Conservation (phyloP, 2,329 filamentous ascomycete genomes). For the Hymenoscyphus fructigenus region DNA sequence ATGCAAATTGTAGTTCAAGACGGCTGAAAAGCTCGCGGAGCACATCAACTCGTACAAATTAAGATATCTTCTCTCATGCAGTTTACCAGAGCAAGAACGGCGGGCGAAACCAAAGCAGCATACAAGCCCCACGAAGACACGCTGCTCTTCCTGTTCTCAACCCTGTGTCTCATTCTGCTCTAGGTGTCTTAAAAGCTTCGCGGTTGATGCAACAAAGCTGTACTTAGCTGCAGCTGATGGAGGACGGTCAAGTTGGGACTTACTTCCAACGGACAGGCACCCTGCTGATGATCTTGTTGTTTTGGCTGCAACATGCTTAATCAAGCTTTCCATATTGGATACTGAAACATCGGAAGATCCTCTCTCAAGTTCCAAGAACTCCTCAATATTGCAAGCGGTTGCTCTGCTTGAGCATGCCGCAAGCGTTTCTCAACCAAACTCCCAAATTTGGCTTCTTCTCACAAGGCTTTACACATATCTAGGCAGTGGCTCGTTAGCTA, state of each 20-base stretch:
- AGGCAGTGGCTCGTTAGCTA: constrained; percentile 39
- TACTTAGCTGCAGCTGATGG: constrained; percentile 31
- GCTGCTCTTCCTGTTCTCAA: constrained; percentile 25
- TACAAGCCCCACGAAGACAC: constrained; percentile 6
- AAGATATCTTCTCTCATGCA: constrained; percentile 30
- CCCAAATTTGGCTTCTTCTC: constrained; percentile 40
- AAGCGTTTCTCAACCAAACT: constrained; percentile 40
- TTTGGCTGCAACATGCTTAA: constrained; percentile 34
- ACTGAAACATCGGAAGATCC: constrained; percentile 9
- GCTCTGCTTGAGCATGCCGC: constrained; percentile 35
- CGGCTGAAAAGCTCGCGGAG: constrained; percentile 26
- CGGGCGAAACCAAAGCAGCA: constrained; percentile 14
- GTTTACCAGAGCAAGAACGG: constrained; percentile 28
- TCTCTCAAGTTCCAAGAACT: constrained; percentile 17
- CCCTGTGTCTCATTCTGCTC: constrained; percentile 24
- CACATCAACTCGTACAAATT: constrained; percentile 33
- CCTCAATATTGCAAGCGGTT: constrained; percentile 35
- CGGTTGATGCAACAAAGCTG: constrained; percentile 21
- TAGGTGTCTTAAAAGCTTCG: constrained; percentile 25
- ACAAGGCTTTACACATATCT: constrained; percentile 40
- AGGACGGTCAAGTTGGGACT: constrained; percentile 26
- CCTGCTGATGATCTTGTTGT: constrained; percentile 37
- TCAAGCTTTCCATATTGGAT: constrained; percentile 31
- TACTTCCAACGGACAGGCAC: constrained; percentile 37
- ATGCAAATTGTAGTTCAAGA: constrained; percentile 22